Base-by-base conservation (phyloP, 176 grass and related monocot species). In the Carex parvula region DNA sequence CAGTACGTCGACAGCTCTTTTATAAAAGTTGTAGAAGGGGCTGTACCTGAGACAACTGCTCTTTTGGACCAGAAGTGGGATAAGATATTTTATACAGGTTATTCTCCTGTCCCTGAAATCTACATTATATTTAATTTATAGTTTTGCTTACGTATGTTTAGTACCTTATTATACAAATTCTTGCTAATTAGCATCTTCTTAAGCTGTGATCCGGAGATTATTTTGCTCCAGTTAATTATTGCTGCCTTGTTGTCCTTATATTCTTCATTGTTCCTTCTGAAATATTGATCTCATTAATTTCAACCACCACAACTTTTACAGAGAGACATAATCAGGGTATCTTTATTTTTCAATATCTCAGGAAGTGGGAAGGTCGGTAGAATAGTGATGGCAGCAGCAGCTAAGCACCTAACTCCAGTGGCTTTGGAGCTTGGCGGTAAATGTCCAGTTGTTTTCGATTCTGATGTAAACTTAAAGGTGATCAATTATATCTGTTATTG, bases 61-160 rank as follows among this genome's bases (percentile, higher is more conserved):
- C 91, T 98, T 73, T 93, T 98, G 95, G 89, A 93, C 2, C 75
- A 90, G 42, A 89, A 83, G 88, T 98, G 95, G 95, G 92, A 98
- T 69, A 98, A 93, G 48, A 85, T 98, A 66, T 89, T 98, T 57
- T 98, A 93, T 89, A 98, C 95, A 20, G 92, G 95, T 91, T 79
- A 14, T 61, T 46, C 53, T 46, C 6, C 42, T 33, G 32, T 22
- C 33, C 60, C 10, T 42, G 39, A 50, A 29, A 53, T 15, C 3
- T 54, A 26, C 2, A 75, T 53, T n/a, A 74, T 53, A 26, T 35
- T 35, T 46, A 53, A 75, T 53, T n/a, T 14, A 53, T 50, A 29
- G 64, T 50, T 74, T 74, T 74, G 42, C 20, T 24, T 74, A 22
- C n/a, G 26, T 15, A 13, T 74, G n/a, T 14, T 73, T 74, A n/a